A percentile compares a stretch with the other conserved stretches of the same genome.
Evolutionary conservation across 352 stramenopile species (phyloP).

Genomic region (Pythium brassicae): DNA sequence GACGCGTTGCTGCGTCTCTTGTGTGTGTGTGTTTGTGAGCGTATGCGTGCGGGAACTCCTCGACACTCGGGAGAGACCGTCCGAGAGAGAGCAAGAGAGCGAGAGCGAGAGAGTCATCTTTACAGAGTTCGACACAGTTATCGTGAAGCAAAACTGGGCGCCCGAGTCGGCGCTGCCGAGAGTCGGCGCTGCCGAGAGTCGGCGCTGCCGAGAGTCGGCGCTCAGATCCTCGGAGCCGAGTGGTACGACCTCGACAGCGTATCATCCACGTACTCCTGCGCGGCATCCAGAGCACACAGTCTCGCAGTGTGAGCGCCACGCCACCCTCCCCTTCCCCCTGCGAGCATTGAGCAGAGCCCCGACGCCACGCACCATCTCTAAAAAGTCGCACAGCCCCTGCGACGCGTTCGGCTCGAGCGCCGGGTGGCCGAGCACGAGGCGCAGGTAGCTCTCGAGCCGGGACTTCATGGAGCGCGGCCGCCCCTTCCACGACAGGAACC

Average conservation of each 20-base stretch:
- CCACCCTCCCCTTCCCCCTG: background rate
- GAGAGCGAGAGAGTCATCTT: no score
- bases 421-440: slow-evolving; percentile 42
- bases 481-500: slow-evolving; percentile 57
- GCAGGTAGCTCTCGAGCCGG: slow-evolving; percentile 60
- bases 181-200: no score
- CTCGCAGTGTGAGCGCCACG: background rate
- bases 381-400: slow-evolving; percentile 65
- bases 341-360: background rate
- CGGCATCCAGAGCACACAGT: background rate
- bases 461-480: slow-evolving; percentile 56
- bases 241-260: slow-evolving; percentile 34
- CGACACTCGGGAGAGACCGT: no score
- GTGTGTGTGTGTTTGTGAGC: background rate
- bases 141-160: no score
- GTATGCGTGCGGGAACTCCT: no score
- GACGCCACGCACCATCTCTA: slow-evolving; percentile 51
- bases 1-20: no score
- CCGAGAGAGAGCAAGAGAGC: no score
- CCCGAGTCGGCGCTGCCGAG: no score
- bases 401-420: slow-evolving; percentile 47
- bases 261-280: slow-evolving; percentile 62
- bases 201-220: background rate
- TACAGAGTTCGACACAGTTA: no score
- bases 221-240: slow-evolving; percentile 28